Percentiles rank a stretch among this genome's conserved stretches.
Evolutionary conservation across 768 basidiomycete species (phyloP).

Genomic region (Austroboletus eburneus): DNA sequence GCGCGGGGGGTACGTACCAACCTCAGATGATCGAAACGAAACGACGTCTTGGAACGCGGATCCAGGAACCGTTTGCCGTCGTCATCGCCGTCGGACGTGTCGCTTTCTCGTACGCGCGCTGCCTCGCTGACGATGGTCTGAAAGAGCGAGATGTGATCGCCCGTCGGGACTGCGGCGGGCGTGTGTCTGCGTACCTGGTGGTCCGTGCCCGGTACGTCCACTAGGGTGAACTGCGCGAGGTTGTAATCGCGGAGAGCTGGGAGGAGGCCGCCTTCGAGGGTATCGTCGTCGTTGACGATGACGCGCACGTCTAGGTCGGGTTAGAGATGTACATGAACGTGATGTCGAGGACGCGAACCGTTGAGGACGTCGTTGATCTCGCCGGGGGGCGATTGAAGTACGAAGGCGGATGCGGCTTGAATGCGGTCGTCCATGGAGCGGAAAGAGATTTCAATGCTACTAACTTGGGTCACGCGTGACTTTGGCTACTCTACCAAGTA

Average conservation of each 20-base stretch:
- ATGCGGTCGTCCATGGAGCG: conserved; percentile 50
- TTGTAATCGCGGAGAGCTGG: conserved; percentile 85
- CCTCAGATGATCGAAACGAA: conserved; percentile 80
- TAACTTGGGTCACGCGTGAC: no score
- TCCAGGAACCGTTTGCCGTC: conserved; percentile 75
- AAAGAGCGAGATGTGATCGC: not conserved
- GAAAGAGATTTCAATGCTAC: no score
- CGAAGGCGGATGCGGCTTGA: conserved; percentile 67
- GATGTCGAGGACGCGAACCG: conserved; percentile 42
- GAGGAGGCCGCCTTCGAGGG: conserved; percentile 72
- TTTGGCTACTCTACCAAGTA: no score
- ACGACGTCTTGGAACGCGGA: conserved; percentile 73
- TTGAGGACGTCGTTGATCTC: conserved; percentile 96
- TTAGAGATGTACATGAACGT: no score
- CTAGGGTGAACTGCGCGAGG: conserved; percentile 79
- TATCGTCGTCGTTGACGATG: conserved; percentile 83
- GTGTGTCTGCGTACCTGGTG: conserved; percentile 56
- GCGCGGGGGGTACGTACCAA: conserved; percentile 49
- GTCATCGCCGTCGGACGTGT: conserved; percentile 38
- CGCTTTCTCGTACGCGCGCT: conserved; percentile 44
- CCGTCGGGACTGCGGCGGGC: no score
- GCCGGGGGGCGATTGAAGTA: conserved; percentile 90
- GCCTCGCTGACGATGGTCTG: conserved; percentile 82
- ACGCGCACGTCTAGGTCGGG: conserved; percentile 87
- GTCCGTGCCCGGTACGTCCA: conserved; percentile 71